Evolutionary conservation across 202 grass and related monocot species (phyloP), one percentile per base, ranked within the genome.

Genomic region (Eragrostis tef): DNA sequence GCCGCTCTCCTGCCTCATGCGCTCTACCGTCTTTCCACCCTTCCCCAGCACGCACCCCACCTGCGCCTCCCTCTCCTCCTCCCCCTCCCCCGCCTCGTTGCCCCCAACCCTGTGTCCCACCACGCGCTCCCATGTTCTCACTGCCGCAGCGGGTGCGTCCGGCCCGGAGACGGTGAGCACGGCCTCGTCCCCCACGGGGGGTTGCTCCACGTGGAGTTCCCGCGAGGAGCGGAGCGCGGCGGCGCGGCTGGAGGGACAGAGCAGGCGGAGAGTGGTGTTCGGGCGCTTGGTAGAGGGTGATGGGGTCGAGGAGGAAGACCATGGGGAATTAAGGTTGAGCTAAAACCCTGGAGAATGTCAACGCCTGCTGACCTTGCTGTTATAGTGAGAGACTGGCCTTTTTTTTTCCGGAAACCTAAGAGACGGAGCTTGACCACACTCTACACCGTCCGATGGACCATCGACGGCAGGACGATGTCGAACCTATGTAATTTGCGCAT

Each of bases 21-120:
- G 64, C 83, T 94, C 92, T 25, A 94, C 84, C 20, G 88, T 92
- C 76, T 92, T 94, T 53, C 92, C 89, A 6, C 89, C 92, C 86
- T 94, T 94, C 19, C 92, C 92, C 24, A 94, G 79, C 36, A 94
- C 83, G 73, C 89, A 94, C 9, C 92, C 92, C 1, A 92, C 89
- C 82, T 88, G 92, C 56, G 59, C 88, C 69, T 83, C 88, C 63
- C 75, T 86, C 84, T 86, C 83, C 51, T 83, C 83, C 68, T 68
- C 86, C 64, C 70, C 74, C 7, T 52, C 90, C 75, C 67, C 73
- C 0, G 71, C 54, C 43, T 84, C 90, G 21, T 77, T 66, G 44
- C 75, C 84, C 11, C 25, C 70, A 3, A 84, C 9, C 34, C 70
- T 67, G 68, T 75, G 75, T 0, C 81, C 83, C 51, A 83, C 84